Conservation (phyloP, 2,329 filamentous ascomycete species). For the Alternaria alternata region DNA sequence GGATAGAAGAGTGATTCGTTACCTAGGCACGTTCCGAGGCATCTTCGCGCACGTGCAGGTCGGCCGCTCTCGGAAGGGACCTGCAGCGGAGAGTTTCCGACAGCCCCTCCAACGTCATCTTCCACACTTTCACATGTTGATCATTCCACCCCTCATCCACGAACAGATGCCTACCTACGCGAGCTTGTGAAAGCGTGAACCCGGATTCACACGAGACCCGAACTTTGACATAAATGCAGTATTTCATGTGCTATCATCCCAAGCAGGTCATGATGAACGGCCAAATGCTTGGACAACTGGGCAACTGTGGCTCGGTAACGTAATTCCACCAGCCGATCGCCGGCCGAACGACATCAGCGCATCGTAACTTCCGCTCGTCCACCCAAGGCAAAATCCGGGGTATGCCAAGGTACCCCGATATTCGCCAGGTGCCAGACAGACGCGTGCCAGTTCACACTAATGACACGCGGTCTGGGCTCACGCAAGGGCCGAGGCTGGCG, state of each 20-base stretch:
- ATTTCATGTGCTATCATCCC: background rate
- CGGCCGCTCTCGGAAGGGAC: conserved; percentile 29
- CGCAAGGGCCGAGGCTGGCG: conserved; percentile 46
- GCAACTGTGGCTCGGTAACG: conserved; percentile 17
- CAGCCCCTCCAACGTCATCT: conserved; percentile 40
- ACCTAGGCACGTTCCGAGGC: conserved; percentile 15
- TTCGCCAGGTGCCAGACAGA: conserved; percentile 15
- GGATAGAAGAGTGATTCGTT: background rate
- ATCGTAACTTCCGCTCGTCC: conserved; percentile 47
- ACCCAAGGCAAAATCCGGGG: conserved; percentile 42
- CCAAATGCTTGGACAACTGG: conserved; percentile 5
- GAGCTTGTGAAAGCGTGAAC: conserved; percentile 21
- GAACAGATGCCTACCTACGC: conserved; percentile 21
- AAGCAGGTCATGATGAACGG: conserved; percentile 3
- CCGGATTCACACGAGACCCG: conserved; percentile 3
- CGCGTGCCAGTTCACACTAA: conserved; percentile 30
- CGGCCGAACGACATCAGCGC: conserved; percentile 37
- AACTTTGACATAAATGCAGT: background rate
- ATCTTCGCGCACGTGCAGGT: conserved; percentile 32
- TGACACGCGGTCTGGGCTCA: conserved; percentile 34
- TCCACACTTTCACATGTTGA: conserved; percentile 39
- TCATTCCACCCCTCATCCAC: conserved; percentile 14
- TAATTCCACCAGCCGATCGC: conserved; percentile 37
- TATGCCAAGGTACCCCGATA: conserved; percentile 16
- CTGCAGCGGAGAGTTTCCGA: conserved; percentile 34